Evolutionary conservation across 1,284 basidiomycete species (phyloP).

Genomic region (Naganishia cerealis): DNA sequence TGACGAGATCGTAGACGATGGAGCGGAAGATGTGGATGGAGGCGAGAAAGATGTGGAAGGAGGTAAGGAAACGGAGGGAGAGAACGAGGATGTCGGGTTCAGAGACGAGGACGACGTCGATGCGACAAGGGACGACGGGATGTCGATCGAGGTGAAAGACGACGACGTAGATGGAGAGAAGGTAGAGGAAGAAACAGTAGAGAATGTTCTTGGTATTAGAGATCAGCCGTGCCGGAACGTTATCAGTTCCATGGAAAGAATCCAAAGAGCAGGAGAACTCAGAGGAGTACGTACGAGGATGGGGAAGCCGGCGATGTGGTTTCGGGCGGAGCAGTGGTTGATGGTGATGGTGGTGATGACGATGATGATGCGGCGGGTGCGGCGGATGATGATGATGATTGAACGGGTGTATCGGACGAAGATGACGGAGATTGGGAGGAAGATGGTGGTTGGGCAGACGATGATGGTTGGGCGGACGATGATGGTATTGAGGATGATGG

Average conservation of each 20-base stretch:
- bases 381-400: not conserved
- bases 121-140: not conserved
- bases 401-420: not conserved
- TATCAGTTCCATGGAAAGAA: conserved; percentile 8
- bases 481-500: not conserved
- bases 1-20: not conserved
- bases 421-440: not conserved
- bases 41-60: not conserved
- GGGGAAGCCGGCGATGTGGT: not conserved
- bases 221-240: conserved; percentile 1
- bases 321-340: not conserved
- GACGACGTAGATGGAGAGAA: not conserved
- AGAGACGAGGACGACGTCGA: not conserved
- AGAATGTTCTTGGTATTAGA: conserved; percentile 13
- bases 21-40: not conserved
- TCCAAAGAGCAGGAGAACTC: conserved; percentile 5
- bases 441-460: not conserved
- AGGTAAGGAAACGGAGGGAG: not conserved
- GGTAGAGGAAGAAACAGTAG: conserved; percentile 10
- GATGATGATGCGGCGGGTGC: not conserved
- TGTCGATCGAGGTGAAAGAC: not conserved
- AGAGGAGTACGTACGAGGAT: conserved; percentile 20
- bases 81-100: not conserved
- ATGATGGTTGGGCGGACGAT: not conserved
- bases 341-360: not conserved